Conservation (phyloP, 768 basidiomycete genomes). For the Cubamyces sp. region DNA sequence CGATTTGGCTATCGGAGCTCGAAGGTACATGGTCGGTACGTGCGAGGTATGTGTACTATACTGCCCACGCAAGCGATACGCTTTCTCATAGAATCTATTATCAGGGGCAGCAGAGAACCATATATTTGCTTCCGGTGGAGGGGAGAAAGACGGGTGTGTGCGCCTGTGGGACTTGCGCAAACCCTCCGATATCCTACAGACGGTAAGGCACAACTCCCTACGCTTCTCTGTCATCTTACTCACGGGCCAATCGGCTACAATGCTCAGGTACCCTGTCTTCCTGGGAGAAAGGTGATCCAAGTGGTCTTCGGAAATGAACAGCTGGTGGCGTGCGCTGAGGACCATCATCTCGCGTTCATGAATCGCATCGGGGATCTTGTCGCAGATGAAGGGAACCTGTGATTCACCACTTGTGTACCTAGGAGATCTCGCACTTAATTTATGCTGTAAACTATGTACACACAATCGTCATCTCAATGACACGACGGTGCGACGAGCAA, state of each 20-base stretch:
- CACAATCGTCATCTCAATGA: background rate
- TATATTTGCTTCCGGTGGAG: conserved; percentile 47
- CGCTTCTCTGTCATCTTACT: background rate
- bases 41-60: conserved; percentile 43
- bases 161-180: conserved; percentile 55
- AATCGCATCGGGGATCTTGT: conserved; percentile 5
- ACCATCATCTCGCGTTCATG: conserved; percentile 41
- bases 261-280: conserved; percentile 40
- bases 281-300: conserved; percentile 43
- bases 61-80: background rate
- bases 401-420: too few relatives aligned
- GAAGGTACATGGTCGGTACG: conserved; percentile 46
- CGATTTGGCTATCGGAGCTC: conserved; percentile 48
- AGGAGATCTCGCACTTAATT: background rate
- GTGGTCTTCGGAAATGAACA: conserved; percentile 39
- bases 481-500: too few relatives aligned
- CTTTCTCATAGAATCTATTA: background rate
- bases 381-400: too few relatives aligned
- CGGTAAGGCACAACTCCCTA: conserved; percentile 28
- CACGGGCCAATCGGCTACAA: background rate
- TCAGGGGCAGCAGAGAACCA: conserved; percentile 28
- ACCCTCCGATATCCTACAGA: conserved; percentile 27
- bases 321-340: conserved; percentile 45
- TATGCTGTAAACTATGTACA: background rate
- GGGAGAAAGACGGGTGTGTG: conserved; percentile 44